Percentiles rank a stretch among this genome's conserved stretches.
Evolutionary conservation across 2,329 filamentous ascomycete genomes (phyloP).

Genomic region (Pseudogymnoascus sp.): DNA sequence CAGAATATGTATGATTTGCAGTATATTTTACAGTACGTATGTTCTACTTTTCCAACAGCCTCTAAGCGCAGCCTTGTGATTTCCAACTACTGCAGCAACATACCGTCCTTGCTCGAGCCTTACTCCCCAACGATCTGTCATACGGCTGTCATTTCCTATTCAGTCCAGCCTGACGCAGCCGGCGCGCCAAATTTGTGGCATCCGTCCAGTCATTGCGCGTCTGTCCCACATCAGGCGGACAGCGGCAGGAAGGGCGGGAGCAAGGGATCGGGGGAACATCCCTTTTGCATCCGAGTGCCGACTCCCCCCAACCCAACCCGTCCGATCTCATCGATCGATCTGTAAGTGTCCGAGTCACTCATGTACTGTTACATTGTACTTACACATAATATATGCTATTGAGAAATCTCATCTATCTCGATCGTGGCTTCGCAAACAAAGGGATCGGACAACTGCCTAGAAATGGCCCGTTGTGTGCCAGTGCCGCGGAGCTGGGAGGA

Average conservation of each 20-base stretch:
- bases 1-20: background rate
- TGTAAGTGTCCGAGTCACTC: background rate
- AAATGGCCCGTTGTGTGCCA: background rate
- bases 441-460: background rate
- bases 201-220: background rate
- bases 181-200: background rate
- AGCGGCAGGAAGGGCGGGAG: background rate
- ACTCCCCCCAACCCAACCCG: background rate
- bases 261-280: background rate
- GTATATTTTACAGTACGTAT: background rate
- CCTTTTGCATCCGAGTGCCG: background rate
- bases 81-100: background rate
- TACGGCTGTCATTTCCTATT: background rate
- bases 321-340: conserved; percentile 4
- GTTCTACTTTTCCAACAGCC: background rate
- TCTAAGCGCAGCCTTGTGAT: background rate
- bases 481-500: background rate
- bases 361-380: background rate
- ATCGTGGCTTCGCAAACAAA: background rate
- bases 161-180: background rate
- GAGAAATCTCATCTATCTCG: background rate
- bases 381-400: background rate
- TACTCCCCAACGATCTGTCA: background rate
- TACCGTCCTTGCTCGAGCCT: background rate
- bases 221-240: conserved; percentile 1